Percentiles rank a stretch among this genome's conserved stretches.
These are phyloP conservation scores for Flaveria trinervia DNA, from an alignment of 129 eudicot species.

Conservation along the genomic window DNA sequence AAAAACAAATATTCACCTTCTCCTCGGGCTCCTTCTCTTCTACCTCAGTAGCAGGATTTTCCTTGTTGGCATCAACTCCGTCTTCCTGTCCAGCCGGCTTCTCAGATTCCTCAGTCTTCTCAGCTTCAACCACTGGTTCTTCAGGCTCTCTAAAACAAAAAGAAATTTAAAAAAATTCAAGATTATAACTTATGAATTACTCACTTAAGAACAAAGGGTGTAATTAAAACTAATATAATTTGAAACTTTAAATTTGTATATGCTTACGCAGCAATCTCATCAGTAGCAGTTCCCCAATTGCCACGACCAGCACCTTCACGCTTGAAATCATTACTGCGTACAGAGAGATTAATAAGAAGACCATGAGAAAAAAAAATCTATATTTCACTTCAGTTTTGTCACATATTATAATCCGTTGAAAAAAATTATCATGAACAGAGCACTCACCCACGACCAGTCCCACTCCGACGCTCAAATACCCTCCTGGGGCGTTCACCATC, in stretches of 20 bases:
- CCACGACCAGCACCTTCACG: conserved; percentile 94
- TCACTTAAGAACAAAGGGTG: not conserved
- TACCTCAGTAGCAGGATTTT: conserved; percentile 43
- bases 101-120: conserved; percentile 53
- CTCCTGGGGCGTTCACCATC: conserved; percentile 82
- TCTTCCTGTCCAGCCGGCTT: conserved; percentile 55
- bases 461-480: conserved; percentile 77
- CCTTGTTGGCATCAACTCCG: conserved; percentile 56
- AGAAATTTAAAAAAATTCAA: not conserved
- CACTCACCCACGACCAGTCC: conserved; percentile 87
- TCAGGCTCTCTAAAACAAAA: conserved; percentile 51
- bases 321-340: conserved; percentile 60
- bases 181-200: not conserved
- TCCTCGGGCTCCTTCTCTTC: conserved; percentile 81
- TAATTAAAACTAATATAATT: not conserved
- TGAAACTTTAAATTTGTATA: not conserved
- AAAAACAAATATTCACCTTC: conserved; percentile 37
- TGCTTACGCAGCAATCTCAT: conserved; percentile 63
- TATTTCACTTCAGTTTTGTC: too few species aligned
- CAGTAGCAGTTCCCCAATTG: conserved; percentile 84
- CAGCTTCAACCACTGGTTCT: conserved; percentile 52
- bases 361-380: not conserved
- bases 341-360: not conserved
- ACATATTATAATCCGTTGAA: not conserved
- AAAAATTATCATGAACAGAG: not conserved